Evolutionary conservation across 228 moss, liverwort and hornwort genomes (phyloP).

Genomic region (Sphagnum magellanicum): DNA sequence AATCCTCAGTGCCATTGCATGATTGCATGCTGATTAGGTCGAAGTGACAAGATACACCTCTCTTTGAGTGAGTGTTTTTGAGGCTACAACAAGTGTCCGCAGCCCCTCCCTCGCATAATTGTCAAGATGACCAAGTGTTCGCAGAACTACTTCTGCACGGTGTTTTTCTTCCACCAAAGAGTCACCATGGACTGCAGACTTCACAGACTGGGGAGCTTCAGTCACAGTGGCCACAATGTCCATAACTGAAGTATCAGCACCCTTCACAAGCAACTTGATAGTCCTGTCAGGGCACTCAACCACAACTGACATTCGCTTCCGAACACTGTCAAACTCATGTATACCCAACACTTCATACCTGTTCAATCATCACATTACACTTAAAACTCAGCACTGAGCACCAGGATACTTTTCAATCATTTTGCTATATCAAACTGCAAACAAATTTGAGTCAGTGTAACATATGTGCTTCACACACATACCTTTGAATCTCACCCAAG

Average conservation of each 20-base stretch:
- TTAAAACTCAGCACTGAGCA: background rate
- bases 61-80: slow-evolving; percentile 11
- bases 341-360: slow-evolving; percentile 41
- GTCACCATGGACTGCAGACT: background rate
- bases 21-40: no score
- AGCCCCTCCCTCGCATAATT: slow-evolving; percentile 45
- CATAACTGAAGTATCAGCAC: slow-evolving; percentile 42
- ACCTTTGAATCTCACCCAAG: slow-evolving; percentile 37
- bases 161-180: slow-evolving; percentile 5
- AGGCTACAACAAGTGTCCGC: slow-evolving; percentile 36
- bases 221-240: slow-evolving; percentile 8
- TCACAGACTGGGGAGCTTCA: slow-evolving; percentile 3
- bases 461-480: background rate
- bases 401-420: background rate
- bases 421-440: background rate
- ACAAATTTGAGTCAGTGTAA: background rate
- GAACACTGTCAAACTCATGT: slow-evolving; percentile 53
- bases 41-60: background rate
- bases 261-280: slow-evolving; percentile 40
- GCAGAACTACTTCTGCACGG: slow-evolving; percentile 20
- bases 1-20: no score
- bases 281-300: slow-evolving; percentile 40
- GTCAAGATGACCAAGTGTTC: slow-evolving; percentile 35
- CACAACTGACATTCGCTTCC: slow-evolving; percentile 53
- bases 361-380: background rate